Conservation (phyloP, 805 yeast species). For the Dipodascus albidus region DNA sequence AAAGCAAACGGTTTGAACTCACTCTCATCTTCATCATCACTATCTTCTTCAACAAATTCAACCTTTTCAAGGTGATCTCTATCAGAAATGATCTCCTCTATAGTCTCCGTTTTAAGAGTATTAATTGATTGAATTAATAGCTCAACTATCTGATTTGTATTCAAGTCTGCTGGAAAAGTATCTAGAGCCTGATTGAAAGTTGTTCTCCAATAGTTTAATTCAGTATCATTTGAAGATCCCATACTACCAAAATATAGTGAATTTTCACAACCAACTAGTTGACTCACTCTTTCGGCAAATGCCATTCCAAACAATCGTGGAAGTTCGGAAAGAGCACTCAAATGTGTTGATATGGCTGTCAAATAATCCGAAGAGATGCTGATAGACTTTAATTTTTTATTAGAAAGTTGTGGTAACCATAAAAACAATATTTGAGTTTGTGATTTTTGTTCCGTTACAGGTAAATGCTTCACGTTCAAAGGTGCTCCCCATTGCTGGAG, state of each 20-base stretch:
- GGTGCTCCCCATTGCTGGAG: constrained; percentile 29
- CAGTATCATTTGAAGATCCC: constrained; percentile 12
- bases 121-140: constrained; percentile 6
- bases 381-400: background rate
- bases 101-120: constrained; percentile 7
- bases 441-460: constrained; percentile 34
- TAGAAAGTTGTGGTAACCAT: background rate
- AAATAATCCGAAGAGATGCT: constrained; percentile 33
- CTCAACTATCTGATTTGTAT: constrained; percentile 10
- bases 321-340: constrained; percentile 37
- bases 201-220: constrained; percentile 12
- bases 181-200: too few species aligned
- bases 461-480: constrained; percentile 28
- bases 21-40: constrained; percentile 24
- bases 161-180: constrained; percentile 8
- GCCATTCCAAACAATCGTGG: constrained; percentile 44
- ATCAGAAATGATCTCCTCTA: constrained; percentile 18
- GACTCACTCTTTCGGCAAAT: constrained; percentile 36
- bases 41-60: constrained; percentile 17
- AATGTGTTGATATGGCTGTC: constrained; percentile 39
- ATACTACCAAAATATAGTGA: constrained; percentile 19
- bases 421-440: constrained; percentile 39
- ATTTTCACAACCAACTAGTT: constrained; percentile 15
- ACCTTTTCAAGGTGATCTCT: too few species aligned
- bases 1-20: constrained; percentile 17